Base-by-base conservation (phyloP, 78 protist species). In the Anaeramoeba flamelloides region DNA sequence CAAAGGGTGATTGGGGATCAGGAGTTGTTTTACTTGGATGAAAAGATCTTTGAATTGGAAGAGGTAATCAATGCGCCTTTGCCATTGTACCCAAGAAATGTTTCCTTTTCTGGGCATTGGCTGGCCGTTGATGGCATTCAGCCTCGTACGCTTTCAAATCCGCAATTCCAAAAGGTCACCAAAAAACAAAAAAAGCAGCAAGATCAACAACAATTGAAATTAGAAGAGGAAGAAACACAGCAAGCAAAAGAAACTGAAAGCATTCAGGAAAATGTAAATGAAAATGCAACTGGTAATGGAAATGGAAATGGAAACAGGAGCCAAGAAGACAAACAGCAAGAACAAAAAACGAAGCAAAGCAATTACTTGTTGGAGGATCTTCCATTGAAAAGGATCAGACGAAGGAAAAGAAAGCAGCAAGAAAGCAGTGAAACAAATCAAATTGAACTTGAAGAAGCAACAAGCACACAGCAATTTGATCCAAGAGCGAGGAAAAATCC, bases 101-200 rank as follows among this genome's bases (percentile, higher is more conserved):
- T 80, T 30, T 41, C 77, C n/a, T 41, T 65, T n/a, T 2, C 76
- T 17, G 39, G 82, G 1, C 96, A 93, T 81, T 93, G 96, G 96
- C 86, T 93, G 39, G 96, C 96, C 3, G 32, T 93, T 2, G 91
- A 89, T 32, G 96, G 96, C 38, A 85, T 87, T 0, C 94, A 91
- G 79, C 96, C 96, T n/a, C 26, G 78, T 36, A 91, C 90, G 2
- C 93, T 93, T 0, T 90, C 90, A 41, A 93, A 93, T 77, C 96
- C 96, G 74, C 17, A 8, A 76, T 26, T 22, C 8, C 74, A 8
- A 76, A 17, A 76, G 74, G 17, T 26, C 38, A 36, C 8, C 8
- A 8, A 76, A 53, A 53, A 26, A 53, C 8, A 53, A 8, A 53
- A 53, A 53, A 26, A 53, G 17, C 17, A 26, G 8, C 69, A 53